Evolutionary conservation across 306 rosid species (phyloP).

Genomic region (Gynostemma pentaphyllum): DNA sequence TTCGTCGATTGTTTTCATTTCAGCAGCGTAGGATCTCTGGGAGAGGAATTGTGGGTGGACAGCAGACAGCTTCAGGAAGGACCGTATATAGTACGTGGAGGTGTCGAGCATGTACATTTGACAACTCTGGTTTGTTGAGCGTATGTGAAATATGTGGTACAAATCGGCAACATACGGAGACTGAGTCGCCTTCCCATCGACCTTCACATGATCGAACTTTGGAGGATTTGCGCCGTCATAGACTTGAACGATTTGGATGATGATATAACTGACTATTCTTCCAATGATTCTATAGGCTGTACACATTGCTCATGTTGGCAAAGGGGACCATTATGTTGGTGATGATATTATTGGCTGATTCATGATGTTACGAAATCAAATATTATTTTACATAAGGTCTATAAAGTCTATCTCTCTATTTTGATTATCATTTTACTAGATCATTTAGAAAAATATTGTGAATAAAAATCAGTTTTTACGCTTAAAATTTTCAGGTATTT

Average conservation of each 20-base stretch:
- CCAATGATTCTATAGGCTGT: no score
- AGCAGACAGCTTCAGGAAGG: slow-evolving; percentile 14
- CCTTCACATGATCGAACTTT: slow-evolving; percentile 20
- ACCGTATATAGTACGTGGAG: slow-evolving; percentile 44
- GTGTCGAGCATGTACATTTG: slow-evolving; percentile 59
- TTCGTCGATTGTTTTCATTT: slow-evolving; percentile 15
- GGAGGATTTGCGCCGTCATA: slow-evolving; percentile 55
- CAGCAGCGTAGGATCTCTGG: slow-evolving; percentile 37
- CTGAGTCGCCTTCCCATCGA: background rate
- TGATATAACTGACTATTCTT: slow-evolving; percentile 1
- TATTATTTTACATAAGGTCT: no score
- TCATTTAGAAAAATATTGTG: no score
- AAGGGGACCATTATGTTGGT: no score
- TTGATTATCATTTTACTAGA: no score
- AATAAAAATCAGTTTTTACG: no score
- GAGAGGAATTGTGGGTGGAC: slow-evolving; percentile 42
- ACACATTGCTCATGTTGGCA: no score
- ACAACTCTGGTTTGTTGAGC: slow-evolving; percentile 35
- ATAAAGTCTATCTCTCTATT: no score
- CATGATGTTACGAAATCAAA: no score
- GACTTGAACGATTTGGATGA: slow-evolving; percentile 57
- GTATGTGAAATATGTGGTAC: slow-evolving; percentile 77
- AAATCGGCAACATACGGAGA: slow-evolving; percentile 16
- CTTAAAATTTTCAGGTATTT: no score
- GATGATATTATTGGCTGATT: no score